Percentiles rank a stretch among this genome's conserved stretches.
Evolutionary conservation across 768 basidiomycete species (phyloP).

Genomic region (Bullera alba): DNA sequence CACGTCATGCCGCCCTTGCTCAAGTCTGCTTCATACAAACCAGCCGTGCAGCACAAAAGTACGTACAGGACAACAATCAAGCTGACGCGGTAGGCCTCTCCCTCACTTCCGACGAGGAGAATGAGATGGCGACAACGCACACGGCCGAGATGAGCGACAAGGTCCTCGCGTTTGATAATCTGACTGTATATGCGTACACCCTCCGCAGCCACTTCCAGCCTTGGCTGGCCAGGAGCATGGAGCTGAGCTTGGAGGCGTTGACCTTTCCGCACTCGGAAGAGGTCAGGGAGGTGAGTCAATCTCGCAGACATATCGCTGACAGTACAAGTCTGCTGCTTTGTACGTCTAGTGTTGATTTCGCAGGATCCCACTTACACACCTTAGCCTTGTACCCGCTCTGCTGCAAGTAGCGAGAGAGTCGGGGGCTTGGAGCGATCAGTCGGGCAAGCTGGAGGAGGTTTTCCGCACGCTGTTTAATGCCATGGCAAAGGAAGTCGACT

Average conservation of each 20-base stretch:
- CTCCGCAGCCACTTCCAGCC: slow-evolving; percentile 20
- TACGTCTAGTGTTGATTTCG: background rate
- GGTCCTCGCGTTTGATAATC: slow-evolving; percentile 23
- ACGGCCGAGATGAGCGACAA: slow-evolving; percentile 29
- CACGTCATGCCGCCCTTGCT: slow-evolving; percentile 76
- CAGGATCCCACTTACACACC: background rate
- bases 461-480: slow-evolving; percentile 19
- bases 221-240: slow-evolving; percentile 14
- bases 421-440: slow-evolving; percentile 5
- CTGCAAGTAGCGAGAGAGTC: slow-evolving; percentile 29
- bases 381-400: slow-evolving; percentile 21
- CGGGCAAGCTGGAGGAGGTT: slow-evolving; percentile 9
- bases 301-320: background rate
- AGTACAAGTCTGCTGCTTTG: slow-evolving; percentile 5
- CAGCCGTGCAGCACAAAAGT: background rate
- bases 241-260: slow-evolving; percentile 19
- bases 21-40: slow-evolving; percentile 65
- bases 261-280: slow-evolving; percentile 10
- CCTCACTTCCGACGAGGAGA: slow-evolving; percentile 49
- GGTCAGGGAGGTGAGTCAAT: slow-evolving; percentile 22
- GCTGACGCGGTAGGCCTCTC: slow-evolving; percentile 1
- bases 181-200: slow-evolving; percentile 21
- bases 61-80: slow-evolving; percentile 52
- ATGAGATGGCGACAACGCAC: slow-evolving; percentile 54
- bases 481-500: slow-evolving; percentile 17